Conservation (phyloP, 352 stramenopile species). For the Globisporangium echinulatum region DNA sequence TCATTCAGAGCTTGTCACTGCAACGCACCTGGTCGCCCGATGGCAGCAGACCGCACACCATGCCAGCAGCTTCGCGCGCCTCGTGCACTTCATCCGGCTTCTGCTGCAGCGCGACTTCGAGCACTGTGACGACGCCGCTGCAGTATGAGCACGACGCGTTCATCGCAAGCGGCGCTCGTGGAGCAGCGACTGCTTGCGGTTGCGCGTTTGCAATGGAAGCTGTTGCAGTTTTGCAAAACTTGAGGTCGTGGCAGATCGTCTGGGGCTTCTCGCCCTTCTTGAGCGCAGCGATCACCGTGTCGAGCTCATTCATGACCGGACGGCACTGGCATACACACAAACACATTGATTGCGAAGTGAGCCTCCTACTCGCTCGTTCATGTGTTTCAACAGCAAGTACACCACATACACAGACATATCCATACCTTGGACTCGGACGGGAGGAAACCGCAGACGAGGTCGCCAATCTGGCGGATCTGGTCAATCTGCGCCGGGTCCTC, state of each 20-base stretch:
- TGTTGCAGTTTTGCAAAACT: conserved; percentile 29
- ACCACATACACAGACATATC: conserved; percentile 2
- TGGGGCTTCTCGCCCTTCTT: conserved; percentile 57
- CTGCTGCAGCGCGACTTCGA: conserved; percentile 46
- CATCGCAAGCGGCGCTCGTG: not conserved
- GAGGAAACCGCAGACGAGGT: conserved; percentile 54
- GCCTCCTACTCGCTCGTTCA: too few relatives aligned
- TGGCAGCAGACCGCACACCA: conserved; percentile 61
- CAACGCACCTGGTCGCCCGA: conserved; percentile 48
- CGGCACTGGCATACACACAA: conserved; percentile 39
- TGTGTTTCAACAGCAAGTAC: too few relatives aligned
- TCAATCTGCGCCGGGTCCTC: conserved; percentile 45
- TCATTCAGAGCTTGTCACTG: too few relatives aligned
- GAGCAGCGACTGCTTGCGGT: not conserved
- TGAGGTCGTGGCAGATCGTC: conserved; percentile 56
- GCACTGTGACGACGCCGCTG: conserved; percentile 50
- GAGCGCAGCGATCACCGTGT: conserved; percentile 53
- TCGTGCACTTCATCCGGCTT: conserved; percentile 57
- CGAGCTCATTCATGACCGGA: conserved; percentile 47
- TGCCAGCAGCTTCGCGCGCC: conserved; percentile 50
- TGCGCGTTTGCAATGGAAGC: not conserved
- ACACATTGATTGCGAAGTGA: conserved; percentile 8
- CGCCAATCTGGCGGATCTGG: conserved; percentile 53
- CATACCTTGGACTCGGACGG: conserved; percentile 56
- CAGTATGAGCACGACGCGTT: conserved; percentile 57